phyloP scores from a whole-genome alignment of 176 grass and related monocot genomes.

The Aegilops sharonensis region DNA sequence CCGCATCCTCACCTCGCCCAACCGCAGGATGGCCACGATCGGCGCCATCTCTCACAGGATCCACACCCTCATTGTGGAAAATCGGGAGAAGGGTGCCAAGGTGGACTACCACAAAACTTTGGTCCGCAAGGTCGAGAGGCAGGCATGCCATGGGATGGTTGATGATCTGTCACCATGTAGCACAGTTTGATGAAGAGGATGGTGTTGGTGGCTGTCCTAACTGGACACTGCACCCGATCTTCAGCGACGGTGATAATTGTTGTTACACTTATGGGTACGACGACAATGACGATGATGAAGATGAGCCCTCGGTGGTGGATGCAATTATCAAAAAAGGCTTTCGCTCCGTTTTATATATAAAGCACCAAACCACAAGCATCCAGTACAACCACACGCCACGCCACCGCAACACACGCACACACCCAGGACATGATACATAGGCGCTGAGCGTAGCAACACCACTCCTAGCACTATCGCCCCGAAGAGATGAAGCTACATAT shows the following conservation, averaged over 20 bases:
- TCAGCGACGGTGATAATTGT: neutral
- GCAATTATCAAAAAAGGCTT: too few relatives aligned
- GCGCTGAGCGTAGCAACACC: too few relatives aligned
- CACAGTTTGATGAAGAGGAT: neutral
- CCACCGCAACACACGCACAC: too few relatives aligned
- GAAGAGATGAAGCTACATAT: too few relatives aligned
- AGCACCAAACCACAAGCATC: too few relatives aligned
- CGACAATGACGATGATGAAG: neutral
- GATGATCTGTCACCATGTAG: neutral
- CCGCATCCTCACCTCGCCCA: too few relatives aligned
- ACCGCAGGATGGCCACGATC: too few relatives aligned
- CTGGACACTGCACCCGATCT: neutral
- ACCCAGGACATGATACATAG: too few relatives aligned
- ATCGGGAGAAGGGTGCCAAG: neutral
- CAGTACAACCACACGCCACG: too few relatives aligned
- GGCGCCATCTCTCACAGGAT: slow-evolving; percentile 66
- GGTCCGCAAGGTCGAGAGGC: neutral
- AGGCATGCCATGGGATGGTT: neutral
- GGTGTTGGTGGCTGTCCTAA: neutral
- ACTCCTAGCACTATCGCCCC: too few relatives aligned
- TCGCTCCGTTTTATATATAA: too few relatives aligned
- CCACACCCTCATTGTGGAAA: slow-evolving; percentile 40
- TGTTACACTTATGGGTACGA: neutral
- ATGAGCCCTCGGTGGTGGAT: slow-evolving; percentile 54
- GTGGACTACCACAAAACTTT: slow-evolving; percentile 11